These are phyloP conservation scores for Citrus reticulata DNA, from an alignment of 345 rosid genomes.

Conservation along the genomic window DNA sequence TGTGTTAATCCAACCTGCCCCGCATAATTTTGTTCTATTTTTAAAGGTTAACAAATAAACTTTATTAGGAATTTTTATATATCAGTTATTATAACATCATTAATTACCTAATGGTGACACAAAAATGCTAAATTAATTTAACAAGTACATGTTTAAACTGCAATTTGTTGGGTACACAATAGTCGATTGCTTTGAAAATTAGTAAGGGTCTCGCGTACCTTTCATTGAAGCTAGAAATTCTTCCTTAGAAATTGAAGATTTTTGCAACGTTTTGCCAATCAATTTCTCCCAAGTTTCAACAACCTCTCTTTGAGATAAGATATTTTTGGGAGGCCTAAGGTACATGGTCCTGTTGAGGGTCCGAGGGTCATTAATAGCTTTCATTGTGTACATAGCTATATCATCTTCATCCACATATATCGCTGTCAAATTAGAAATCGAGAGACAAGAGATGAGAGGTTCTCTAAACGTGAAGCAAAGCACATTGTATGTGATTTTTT, in stretches of 20 bases:
- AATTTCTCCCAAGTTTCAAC: conserved; percentile 53
- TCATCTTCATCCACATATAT: conserved; percentile 60
- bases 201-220: conserved; percentile 14
- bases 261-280: conserved; percentile 43
- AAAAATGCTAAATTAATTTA: no score
- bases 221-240: conserved; percentile 38
- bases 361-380: conserved; percentile 39
- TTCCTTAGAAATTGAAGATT: conserved; percentile 37
- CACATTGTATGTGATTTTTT: no score
- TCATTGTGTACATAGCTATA: conserved; percentile 43
- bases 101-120: no score
- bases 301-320: conserved; percentile 47
- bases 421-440: conserved; percentile 16
- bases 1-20: conserved; percentile 45
- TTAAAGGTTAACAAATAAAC: not conserved
- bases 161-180: no score
- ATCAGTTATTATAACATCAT: not conserved
- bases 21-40: conserved; percentile 29
- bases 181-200: no score
- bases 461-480: no score
- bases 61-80: no score
- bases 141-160: no score
- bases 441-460: no score
- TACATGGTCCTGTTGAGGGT: conserved; percentile 48
- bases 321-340: conserved; percentile 43